Percentiles rank a stretch among this genome's conserved stretches.
These are phyloP conservation scores for Pseudocercospora fuligena DNA, from an alignment of 2,329 filamentous ascomycete genomes.

Conservation along the genomic window DNA sequence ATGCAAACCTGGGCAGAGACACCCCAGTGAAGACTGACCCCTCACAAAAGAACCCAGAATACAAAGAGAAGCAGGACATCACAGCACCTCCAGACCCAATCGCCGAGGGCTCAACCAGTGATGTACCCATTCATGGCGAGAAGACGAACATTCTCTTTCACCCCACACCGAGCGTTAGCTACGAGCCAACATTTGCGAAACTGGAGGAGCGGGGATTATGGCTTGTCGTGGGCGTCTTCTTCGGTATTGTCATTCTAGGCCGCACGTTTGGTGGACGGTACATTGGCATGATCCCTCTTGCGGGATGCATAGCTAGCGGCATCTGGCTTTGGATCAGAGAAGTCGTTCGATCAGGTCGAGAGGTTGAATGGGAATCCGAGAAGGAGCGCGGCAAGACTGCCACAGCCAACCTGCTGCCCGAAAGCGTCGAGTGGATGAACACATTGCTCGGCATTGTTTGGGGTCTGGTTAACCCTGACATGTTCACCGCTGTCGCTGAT, in stretches of 20 bases:
- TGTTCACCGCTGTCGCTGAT: slow-evolving; percentile 91
- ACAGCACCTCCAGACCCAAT: slow-evolving; percentile 90
- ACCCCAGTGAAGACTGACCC: slow-evolving; percentile 74
- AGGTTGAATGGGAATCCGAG: slow-evolving; percentile 87
- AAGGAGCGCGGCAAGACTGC: slow-evolving; percentile 81
- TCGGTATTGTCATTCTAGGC: slow-evolving; percentile 76
- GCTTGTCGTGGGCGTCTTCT: slow-evolving; percentile 71
- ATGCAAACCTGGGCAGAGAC: slow-evolving; percentile 80
- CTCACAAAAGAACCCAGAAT: slow-evolving; percentile 75
- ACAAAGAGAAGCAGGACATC: slow-evolving; percentile 83
- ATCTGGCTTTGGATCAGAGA: slow-evolving; percentile 92
- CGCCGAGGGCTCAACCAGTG: slow-evolving; percentile 79
- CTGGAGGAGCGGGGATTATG: slow-evolving; percentile 76
- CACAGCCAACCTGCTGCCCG: slow-evolving; percentile 85
- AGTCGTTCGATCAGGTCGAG: slow-evolving; percentile 77
- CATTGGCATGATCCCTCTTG: slow-evolving; percentile 76
- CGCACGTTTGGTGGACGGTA: slow-evolving; percentile 79
- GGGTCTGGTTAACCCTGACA: slow-evolving; percentile 92
- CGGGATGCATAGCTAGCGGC: slow-evolving; percentile 71
- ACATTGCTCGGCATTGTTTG: slow-evolving; percentile 82
- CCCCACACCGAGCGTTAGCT: slow-evolving; percentile 86
- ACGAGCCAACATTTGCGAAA: slow-evolving; percentile 81
- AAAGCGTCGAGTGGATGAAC: slow-evolving; percentile 94
- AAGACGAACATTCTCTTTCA: slow-evolving; percentile 97
- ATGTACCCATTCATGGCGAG: slow-evolving; percentile 93